Conservation (phyloP, 2,329 filamentous ascomycete genomes). For the Talaromyces sp. region DNA sequence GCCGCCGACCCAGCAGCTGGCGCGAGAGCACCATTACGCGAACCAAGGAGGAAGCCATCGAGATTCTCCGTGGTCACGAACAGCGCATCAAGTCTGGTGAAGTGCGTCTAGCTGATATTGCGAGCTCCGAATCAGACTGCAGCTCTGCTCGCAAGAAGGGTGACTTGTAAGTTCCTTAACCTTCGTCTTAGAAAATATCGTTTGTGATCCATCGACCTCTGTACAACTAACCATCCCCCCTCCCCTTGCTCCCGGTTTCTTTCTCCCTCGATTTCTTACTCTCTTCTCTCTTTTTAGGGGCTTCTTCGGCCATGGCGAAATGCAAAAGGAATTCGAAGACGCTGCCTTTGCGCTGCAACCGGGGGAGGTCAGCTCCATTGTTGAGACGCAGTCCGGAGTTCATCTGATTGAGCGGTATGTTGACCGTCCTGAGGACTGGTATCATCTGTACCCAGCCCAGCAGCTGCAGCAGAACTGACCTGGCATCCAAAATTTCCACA, state of each 20-base stretch:
- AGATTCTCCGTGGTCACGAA: conserved; percentile 73
- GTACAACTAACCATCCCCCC: background rate
- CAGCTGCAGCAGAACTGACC: conserved; percentile 15
- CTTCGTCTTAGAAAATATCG: background rate
- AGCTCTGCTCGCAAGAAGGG: conserved; percentile 91
- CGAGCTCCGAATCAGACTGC: conserved; percentile 87
- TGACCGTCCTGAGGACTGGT: conserved; percentile 18
- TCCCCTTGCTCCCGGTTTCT: background rate
- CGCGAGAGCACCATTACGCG: conserved; percentile 84
- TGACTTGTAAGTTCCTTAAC: conserved; percentile 61
- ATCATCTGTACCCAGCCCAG: conserved; percentile 16
- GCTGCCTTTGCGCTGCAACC: conserved; percentile 86
- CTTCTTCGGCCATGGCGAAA: conserved; percentile 89
- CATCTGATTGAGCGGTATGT: conserved; percentile 91
- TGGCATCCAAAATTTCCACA: background rate
- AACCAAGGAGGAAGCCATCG: conserved; percentile 77
- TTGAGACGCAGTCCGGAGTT: conserved; percentile 89
- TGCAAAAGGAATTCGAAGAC: conserved; percentile 99
- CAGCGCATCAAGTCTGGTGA: conserved; percentile 68
- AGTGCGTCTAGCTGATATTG: conserved; percentile 73
- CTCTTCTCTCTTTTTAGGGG: conserved; percentile 50
- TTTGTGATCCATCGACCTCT: background rate
- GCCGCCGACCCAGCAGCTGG: conserved; percentile 89
- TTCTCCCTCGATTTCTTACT: background rate
- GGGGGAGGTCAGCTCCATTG: conserved; percentile 79